Evolutionary conservation across 2,329 filamentous ascomycete species (phyloP).

Genomic region (Hymenoscyphus albidus): DNA sequence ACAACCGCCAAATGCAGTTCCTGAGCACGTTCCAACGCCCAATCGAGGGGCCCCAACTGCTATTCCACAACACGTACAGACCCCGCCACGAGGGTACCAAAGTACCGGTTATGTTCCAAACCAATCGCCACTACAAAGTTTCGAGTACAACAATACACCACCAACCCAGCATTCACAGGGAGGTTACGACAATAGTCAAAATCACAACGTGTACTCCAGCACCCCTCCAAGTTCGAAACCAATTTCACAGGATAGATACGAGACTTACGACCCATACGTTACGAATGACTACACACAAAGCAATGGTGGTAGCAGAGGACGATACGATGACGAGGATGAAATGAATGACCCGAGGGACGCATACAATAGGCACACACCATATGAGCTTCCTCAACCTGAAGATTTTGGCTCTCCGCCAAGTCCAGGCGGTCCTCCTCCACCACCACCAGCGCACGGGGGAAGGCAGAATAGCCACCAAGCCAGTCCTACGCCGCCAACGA

Average conservation of each 20-base stretch:
- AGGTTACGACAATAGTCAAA: constrained; percentile 24
- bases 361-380: constrained; percentile 27
- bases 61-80: constrained; percentile 43
- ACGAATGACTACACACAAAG: constrained; percentile 23
- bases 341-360: constrained; percentile 22
- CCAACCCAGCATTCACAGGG: constrained; percentile 22
- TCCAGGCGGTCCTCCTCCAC: constrained; percentile 35
- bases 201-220: constrained; percentile 22
- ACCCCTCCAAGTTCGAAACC: constrained; percentile 19
- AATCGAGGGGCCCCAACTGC: constrained; percentile 40
- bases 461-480: constrained; percentile 24
- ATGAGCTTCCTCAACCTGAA: constrained; percentile 29
- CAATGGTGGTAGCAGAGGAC: constrained; percentile 12
- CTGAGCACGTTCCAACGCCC: constrained; percentile 42
- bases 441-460: constrained; percentile 34
- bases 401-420: constrained; percentile 32
- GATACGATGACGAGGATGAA: constrained; percentile 25
- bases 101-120: constrained; percentile 44
- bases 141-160: constrained; percentile 40
- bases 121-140: constrained; percentile 50
- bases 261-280: constrained; percentile 28
- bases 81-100: constrained; percentile 46
- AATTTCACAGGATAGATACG: constrained; percentile 26
- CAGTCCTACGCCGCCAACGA: constrained; percentile 24
- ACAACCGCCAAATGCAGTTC: constrained; percentile 27